Evolutionary conservation across 1,139 yeast genomes (phyloP).

Genomic region (Lodderomyces margitis): DNA sequence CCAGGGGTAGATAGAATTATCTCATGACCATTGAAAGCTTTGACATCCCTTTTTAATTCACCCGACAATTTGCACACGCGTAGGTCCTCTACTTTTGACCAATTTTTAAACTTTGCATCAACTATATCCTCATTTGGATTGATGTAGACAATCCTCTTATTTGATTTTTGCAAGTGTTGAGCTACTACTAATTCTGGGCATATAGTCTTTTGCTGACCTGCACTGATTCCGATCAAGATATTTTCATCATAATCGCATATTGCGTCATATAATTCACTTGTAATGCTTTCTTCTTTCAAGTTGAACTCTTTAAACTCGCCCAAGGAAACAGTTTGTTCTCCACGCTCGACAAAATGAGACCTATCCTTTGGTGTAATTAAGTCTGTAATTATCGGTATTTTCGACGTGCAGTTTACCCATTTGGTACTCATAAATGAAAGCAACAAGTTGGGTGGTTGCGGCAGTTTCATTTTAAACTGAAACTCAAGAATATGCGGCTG

Average conservation of each 20-base stretch:
- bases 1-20: slow-evolving; percentile 75
- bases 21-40: slow-evolving; percentile 56
- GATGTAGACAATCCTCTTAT: slow-evolving; percentile 66
- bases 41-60: slow-evolving; percentile 55
- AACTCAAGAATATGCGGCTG: slow-evolving; percentile 63
- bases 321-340: slow-evolving; percentile 38
- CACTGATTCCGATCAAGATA: slow-evolving; percentile 66
- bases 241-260: slow-evolving; percentile 42
- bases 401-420: slow-evolving; percentile 79
- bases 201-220: slow-evolving; percentile 76
- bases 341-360: slow-evolving; percentile 1
- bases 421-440: slow-evolving; percentile 71
- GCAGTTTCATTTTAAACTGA: slow-evolving; percentile 57
- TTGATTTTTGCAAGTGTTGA: slow-evolving; percentile 64
- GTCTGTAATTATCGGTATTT: slow-evolving; percentile 58
- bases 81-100: slow-evolving; percentile 52
- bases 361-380: slow-evolving; percentile 55
- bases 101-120: slow-evolving; percentile 26
- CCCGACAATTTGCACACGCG: slow-evolving; percentile 62
- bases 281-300: background rate
- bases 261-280: slow-evolving; percentile 44
- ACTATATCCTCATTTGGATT: slow-evolving; percentile 58
- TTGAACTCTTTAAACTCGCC: slow-evolving; percentile 53
- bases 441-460: slow-evolving; percentile 75
- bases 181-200: slow-evolving; percentile 69